Evolutionary conservation across 192 early-diverging fungal genomes (phyloP).

Genomic region (Coemansia sp.): DNA sequence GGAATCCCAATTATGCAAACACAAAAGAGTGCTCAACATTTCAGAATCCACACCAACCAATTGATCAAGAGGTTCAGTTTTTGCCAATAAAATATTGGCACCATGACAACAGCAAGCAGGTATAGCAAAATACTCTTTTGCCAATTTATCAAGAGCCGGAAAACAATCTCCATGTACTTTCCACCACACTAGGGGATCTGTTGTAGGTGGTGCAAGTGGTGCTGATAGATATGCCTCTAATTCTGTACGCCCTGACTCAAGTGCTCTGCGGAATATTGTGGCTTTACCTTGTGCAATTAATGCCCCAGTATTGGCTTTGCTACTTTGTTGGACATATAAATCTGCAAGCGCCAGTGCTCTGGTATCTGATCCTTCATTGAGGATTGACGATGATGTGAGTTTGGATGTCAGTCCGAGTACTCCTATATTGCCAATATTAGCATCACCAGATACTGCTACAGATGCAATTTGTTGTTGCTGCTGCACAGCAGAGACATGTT

Average conservation of each 20-base stretch:
- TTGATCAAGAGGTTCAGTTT: too few species aligned
- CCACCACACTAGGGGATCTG: conserved; percentile 32
- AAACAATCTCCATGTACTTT: conserved; percentile 25
- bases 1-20: too few species aligned
- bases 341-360: too few species aligned
- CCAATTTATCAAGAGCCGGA: conserved; percentile 28
- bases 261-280: conserved; percentile 33
- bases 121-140: conserved; percentile 40
- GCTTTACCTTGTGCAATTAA: conserved; percentile 29
- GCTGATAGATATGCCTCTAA: conserved; percentile 39
- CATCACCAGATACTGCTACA: too few species aligned
- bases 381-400: too few species aligned
- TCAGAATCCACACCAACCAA: too few species aligned
- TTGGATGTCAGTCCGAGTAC: conserved; percentile 16
- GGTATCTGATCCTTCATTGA: too few species aligned
- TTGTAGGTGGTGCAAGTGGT: conserved; percentile 29
- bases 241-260: conserved; percentile 31
- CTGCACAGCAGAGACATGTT: too few species aligned
- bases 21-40: too few species aligned
- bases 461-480: too few species aligned
- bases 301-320: conserved; percentile 13
- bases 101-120: conserved; percentile 21
- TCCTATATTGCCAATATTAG: too few species aligned
- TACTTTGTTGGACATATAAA: conserved; percentile 32
- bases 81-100: conserved; percentile 14